Conservation (phyloP, 2,329 filamentous ascomycete species). For the Talaromyces sp. region DNA sequence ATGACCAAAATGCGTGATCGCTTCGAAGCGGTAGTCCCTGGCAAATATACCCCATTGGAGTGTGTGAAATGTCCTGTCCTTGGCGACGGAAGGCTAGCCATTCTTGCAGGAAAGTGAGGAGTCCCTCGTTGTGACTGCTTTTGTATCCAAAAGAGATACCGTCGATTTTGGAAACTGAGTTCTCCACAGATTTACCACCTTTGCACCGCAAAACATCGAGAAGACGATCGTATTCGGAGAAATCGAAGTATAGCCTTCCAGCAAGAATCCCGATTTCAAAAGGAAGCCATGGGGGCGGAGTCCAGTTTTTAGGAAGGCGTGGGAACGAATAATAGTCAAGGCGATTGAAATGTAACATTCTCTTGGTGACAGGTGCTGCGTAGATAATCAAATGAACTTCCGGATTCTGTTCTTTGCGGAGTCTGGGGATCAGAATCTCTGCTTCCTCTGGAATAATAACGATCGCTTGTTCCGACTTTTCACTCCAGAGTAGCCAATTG, state of each 20-base stretch:
- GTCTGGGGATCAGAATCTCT: slow-evolving; percentile 44
- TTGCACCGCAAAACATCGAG: slow-evolving; percentile 1
- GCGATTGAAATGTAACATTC: slow-evolving; percentile 56
- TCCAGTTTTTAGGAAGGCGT: slow-evolving; percentile 33
- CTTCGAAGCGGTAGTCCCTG: slow-evolving; percentile 20
- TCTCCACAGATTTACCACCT: not conserved
- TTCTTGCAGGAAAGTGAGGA: slow-evolving; percentile 28
- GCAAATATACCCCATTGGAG: slow-evolving; percentile 32
- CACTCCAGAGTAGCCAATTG: slow-evolving; percentile 52
- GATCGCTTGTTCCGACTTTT: slow-evolving; percentile 36
- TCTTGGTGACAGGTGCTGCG: slow-evolving; percentile 54
- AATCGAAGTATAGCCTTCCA: slow-evolving; percentile 52
- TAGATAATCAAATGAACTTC: slow-evolving; percentile 51
- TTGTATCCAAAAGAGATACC: not conserved
- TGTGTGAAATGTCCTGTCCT: slow-evolving; percentile 31
- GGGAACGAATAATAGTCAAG: slow-evolving; percentile 53
- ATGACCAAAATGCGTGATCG: slow-evolving; percentile 25
- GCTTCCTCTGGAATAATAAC: slow-evolving; percentile 61
- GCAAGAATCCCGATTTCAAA: slow-evolving; percentile 58
- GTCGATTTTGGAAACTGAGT: not conserved
- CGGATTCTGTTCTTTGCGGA: not conserved
- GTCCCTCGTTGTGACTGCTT: not conserved
- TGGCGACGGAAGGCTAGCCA: slow-evolving; percentile 27
- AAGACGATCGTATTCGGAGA: slow-evolving; percentile 19
- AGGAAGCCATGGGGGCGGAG: slow-evolving; percentile 48